Base-by-base conservation (phyloP, 805 yeast species). In the Wickerhamiella kurtzmanii region DNA sequence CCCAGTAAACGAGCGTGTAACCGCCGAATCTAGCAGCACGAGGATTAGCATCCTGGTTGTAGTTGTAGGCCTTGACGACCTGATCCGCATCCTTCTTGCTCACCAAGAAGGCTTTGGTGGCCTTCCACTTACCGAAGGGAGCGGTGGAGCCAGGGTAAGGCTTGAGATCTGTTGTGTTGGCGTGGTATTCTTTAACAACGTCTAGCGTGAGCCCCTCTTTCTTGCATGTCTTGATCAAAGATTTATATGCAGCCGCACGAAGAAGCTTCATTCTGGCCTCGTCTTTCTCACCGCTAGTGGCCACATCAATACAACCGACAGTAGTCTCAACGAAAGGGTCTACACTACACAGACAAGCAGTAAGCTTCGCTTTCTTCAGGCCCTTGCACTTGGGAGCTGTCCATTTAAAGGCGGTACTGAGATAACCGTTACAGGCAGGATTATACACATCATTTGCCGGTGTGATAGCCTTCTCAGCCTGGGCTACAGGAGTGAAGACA, bases 1-100 rank as follows among this genome's bases (percentile, higher is more conserved):
- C 35, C 52, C 54, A 51, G 39, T 48, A 50, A 3, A 42, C 46
- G 20, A 48, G 38, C 15, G 43, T 25, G 22, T 43, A 49, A 21
- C 50, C 50, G 9, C 42, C 48, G 32, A n/a, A 44, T 17, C 32
- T 13, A 13, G n/a, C 9, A 4, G 22, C 18, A 38, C n/a, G n/a
- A 18, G n/a, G 16, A 15, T 38, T 18, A 21, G 19, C 15, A 38
- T 21, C 18, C 8, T 8, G 8, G 18, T 38, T 38, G 18, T 21
- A 19, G 9, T 18, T 13, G 25, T 17, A 21, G 11, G 41, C 41
- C 15, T 15, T 18, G 20, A 38, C 20, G 8, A 18, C 41, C 15
- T 38, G n/a, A 5, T 5, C 8, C 5, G 43, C 45, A 28, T 32
- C 39, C 36, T 13, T 28, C 16, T 6, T 22, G 6, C 4, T 39